Evolutionary conservation across 225 moss, liverwort and hornwort species (phyloP).

Genomic region (Marchantia paleacea): DNA sequence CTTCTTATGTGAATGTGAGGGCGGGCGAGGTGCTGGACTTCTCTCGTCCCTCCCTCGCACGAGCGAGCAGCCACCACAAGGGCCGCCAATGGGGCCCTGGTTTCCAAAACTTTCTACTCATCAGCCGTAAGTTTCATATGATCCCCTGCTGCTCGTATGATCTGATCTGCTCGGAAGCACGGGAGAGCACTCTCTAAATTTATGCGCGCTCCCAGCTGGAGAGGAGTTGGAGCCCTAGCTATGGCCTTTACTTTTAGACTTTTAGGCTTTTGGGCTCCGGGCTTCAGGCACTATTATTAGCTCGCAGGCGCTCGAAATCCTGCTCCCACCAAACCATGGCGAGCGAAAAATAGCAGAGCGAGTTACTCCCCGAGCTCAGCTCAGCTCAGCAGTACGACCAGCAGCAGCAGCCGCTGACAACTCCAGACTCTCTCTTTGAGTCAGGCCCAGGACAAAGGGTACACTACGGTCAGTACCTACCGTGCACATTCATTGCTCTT

Average conservation of each 20-base stretch:
- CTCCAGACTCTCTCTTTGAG: background rate
- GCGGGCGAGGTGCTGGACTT: background rate
- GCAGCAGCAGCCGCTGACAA: too few species aligned
- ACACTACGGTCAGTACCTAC: constrained; percentile 15
- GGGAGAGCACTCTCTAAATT: constrained; percentile 11
- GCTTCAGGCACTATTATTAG: constrained; percentile 15
- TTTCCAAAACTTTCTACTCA: background rate
- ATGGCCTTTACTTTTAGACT: background rate
- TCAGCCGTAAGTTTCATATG: background rate
- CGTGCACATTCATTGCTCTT: constrained; percentile 14
- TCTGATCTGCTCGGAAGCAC: background rate
- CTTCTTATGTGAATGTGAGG: background rate
- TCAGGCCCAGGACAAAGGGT: constrained; percentile 15
- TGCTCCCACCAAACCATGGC: constrained; percentile 9
- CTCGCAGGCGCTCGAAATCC: background rate
- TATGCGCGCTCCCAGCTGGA: constrained; percentile 15
- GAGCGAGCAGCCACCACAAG: background rate
- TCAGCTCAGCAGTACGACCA: too few species aligned
- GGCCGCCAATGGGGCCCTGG: constrained; percentile 4
- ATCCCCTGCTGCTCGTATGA: too few species aligned
- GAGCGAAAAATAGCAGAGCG: background rate
- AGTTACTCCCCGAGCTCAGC: background rate
- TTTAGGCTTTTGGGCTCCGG: background rate
- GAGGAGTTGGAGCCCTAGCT: constrained; percentile 7
- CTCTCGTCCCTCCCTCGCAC: background rate